These are phyloP conservation scores for Solanum ossicruentum DNA, from an alignment of 257 asterid species.

Conservation along the genomic window DNA sequence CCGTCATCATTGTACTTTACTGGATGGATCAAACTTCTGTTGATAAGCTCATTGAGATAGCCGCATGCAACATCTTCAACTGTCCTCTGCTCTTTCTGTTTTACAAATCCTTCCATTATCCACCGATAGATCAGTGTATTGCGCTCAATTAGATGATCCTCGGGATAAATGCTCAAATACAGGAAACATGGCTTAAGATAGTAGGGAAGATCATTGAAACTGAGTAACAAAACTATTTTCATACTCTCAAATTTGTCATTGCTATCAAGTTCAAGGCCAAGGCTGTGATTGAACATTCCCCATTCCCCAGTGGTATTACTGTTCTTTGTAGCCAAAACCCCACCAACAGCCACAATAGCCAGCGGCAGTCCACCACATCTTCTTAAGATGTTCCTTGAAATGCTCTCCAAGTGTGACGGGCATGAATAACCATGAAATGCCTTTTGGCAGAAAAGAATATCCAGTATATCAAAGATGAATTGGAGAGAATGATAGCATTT, in stretches of 20 bases:
- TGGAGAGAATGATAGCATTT: too few relatives aligned
- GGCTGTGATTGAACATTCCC: constrained; percentile 5
- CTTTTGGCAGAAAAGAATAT: neutral
- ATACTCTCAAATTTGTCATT: constrained; percentile 14
- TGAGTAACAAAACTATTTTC: constrained; percentile 12
- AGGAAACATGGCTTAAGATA: constrained; percentile 21
- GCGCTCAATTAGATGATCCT: constrained; percentile 14
- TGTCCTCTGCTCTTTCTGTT: constrained; percentile 9
- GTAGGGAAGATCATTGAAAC: constrained; percentile 24
- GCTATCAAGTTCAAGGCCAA: constrained; percentile 8
- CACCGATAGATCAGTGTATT: constrained; percentile 13
- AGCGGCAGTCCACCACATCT: constrained; percentile 22
- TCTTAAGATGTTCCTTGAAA: neutral
- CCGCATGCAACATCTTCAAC: constrained; percentile 23
- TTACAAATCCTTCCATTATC: constrained; percentile 25
- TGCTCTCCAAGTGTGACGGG: neutral
- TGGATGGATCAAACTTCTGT: constrained; percentile 19
- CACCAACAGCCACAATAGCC: constrained; percentile 13
- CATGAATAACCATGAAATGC: constrained; percentile 4
- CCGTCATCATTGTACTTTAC: constrained; percentile 17
- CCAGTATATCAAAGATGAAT: too few relatives aligned
- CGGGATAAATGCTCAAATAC: constrained; percentile 23
- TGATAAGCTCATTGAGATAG: constrained; percentile 29
- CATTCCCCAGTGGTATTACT: constrained; percentile 4
- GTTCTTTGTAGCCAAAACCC: constrained; percentile 11